Evolutionary conservation across 306 rosid species (phyloP).

Genomic region (Quercus alba): DNA sequence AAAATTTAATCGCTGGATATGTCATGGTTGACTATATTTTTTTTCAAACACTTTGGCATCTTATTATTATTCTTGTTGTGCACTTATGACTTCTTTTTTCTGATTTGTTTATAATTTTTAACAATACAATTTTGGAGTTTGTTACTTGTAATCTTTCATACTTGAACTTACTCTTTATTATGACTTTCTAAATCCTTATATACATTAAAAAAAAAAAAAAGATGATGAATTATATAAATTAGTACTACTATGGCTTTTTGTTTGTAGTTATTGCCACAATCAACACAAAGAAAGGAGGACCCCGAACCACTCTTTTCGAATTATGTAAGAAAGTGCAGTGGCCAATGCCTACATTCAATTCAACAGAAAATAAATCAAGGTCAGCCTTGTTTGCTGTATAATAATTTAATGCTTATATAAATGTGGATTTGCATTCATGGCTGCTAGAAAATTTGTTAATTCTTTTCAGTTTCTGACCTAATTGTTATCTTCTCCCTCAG

Average conservation of each 20-base stretch:
- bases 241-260: conserved; percentile 13
- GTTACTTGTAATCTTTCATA: not conserved
- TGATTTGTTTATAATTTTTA: too few species aligned
- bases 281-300: conserved; percentile 85
- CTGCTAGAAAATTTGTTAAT: not conserved
- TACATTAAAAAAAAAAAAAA: too few species aligned
- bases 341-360: conserved; percentile 62
- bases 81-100: not conserved
- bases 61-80: not conserved
- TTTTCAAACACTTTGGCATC: not conserved
- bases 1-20: not conserved
- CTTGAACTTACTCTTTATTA: not conserved
- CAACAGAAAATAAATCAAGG: conserved; percentile 68
- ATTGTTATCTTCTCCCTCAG: conserved; percentile 31
- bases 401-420: too few species aligned
- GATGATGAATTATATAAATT: not conserved
- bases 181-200: not conserved
- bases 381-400: conserved; percentile 17
- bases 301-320: conserved; percentile 54
- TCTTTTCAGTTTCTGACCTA: not conserved
- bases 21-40: not conserved
- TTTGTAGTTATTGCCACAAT: conserved; percentile 50
- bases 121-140: not conserved
- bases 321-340: conserved; percentile 75
- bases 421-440: too few species aligned